Evolutionary conservation across 345 rosid genomes (phyloP), one percentile per base, ranked within the genome.

Genomic region (Pugionium cornutum): DNA sequence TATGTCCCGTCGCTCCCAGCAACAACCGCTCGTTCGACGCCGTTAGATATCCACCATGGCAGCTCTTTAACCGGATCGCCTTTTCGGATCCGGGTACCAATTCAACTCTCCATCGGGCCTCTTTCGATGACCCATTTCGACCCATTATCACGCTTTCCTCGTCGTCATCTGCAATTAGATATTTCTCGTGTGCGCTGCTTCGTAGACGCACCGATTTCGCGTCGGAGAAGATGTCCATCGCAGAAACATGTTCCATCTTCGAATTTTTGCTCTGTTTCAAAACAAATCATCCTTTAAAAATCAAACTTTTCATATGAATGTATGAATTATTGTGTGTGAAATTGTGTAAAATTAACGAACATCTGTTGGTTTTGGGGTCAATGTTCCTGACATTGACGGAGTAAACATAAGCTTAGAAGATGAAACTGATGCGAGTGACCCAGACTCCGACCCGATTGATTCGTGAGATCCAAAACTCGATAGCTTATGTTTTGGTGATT

Each of bases 1-100:
- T 90, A 28, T 78, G 82, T 43, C 97, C 96, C 7, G 89, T 84
- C 78, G 84, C 81, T 34, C 99, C 95, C 0, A 86, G 75, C 41
- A 90, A 34, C 72, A 85, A 82, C 25, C 84, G 82, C 76, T 79
- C 79, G 59, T 88, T 82, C 3, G 96, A 82, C 33, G 96, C 97
- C 18, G 97, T 86, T 41, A 88, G 76, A 68, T 94, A 94, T 44
- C 76, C 86, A 5, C 87, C 85, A 57, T 84, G 80, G 28, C 84
- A 73, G 70, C 88, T 79, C 78, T 85, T 86, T 47, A 94, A 81
- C 58, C 95, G 89, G 66, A 94, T 42, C 52, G 83, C 70, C 60
- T 62, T 66, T 1, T 78, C 67, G 49, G 83, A 72, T 29, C 81
- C 82, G 44, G 84, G 79, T 3, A 90, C 83, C 9, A 66, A 27